Evolutionary conservation across 768 basidiomycete species (phyloP), one percentile per base, ranked within the genome.

Genomic region (Naganishia kalamii): DNA sequence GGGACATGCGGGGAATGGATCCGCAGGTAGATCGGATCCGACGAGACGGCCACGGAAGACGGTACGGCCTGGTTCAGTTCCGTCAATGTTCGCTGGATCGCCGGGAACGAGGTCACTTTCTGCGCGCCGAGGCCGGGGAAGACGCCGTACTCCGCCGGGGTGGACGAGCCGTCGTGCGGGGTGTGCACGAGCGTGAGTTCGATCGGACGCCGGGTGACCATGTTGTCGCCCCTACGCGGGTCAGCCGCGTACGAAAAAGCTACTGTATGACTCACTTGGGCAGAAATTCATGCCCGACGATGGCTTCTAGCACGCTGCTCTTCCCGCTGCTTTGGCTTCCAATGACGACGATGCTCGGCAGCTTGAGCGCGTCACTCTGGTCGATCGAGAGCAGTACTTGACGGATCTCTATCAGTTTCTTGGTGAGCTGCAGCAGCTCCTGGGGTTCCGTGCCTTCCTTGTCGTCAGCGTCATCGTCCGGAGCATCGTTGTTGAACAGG

Each of bases 291-390:
- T 96, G 91, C 0, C 96, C 96, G 30, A 99, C 96, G 66, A 99
- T 89, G 5, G 96, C 88, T 78, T 99, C 96, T 66, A 99, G 80
- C 0, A 99, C 96, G 29, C 91, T 93, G 71, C 92, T 97, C 82
- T 99, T 99, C 12, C 96, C 96, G 1, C 91, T 93, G 77, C 92
- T 96, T 80, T 99, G 96, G 77, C 91, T 94, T 12, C 96, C 96
- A 68, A 99, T 89, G 50, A 98, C 96, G 46, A 98, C 96, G 67
- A 99, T 98, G 71, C 92, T 94, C 1, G 96, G 96, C 21, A 99
- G 81, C 72, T 92, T 97, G 70, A 99, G 83, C 7, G 87, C 85
- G 69, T 97, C 94, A 69, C 88, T 92, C 78, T 98, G 92, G 79
- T 97, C 96, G 62, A 98, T 93, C 72, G 89, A 88, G 25, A 98